These are phyloP conservation scores for Suillus discolor DNA, from an alignment of 768 basidiomycete species.

Conservation along the genomic window DNA sequence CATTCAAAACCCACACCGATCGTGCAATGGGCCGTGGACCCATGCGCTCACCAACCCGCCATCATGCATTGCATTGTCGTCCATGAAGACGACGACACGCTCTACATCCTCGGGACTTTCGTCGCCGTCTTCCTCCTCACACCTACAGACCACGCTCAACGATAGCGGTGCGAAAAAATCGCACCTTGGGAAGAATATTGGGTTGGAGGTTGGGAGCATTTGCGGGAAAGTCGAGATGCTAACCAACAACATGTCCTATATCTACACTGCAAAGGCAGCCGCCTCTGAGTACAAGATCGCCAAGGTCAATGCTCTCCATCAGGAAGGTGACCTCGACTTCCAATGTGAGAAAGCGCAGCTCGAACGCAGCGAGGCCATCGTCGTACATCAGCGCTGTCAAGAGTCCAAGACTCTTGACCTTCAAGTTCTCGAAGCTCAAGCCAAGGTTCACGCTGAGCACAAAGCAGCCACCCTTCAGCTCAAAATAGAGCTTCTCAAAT, in stretches of 20 bases:
- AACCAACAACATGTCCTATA: background rate
- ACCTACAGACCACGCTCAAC: background rate
- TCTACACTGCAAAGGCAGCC: background rate
- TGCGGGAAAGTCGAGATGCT: background rate
- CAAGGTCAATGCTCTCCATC: no score
- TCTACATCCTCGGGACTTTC: background rate
- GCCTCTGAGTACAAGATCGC: background rate
- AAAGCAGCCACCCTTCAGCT: background rate
- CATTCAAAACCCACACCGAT: background rate
- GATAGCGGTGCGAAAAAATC: background rate
- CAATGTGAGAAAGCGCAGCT: background rate
- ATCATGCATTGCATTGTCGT: background rate
- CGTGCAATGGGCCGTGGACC: background rate
- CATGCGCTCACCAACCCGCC: background rate
- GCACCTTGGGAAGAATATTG: no score
- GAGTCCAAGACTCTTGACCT: background rate
- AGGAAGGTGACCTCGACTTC: no score
- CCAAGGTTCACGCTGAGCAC: background rate
- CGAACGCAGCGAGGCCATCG: accelerated
- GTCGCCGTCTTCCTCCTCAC: background rate
- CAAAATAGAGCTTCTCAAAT: background rate
- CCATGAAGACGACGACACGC: background rate
- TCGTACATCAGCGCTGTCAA: background rate
- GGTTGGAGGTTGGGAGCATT: background rate
- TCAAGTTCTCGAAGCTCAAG: background rate